These are phyloP conservation scores for Apiospora kogelbergensis DNA, from an alignment of 2,329 filamentous ascomycete genomes.

Conservation along the genomic window DNA sequence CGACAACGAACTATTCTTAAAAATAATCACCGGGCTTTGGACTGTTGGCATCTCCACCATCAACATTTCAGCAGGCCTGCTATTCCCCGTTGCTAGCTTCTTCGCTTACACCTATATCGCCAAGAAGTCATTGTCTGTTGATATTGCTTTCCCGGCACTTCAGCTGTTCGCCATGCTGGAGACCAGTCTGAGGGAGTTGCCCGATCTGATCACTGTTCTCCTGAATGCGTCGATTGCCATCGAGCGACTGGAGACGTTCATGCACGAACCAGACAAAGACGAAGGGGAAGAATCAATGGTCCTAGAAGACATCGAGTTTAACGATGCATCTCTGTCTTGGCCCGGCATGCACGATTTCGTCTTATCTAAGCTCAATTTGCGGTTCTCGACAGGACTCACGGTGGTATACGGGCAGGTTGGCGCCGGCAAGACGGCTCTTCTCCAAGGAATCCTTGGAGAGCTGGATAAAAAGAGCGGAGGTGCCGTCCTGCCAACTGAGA, in stretches of 20 bases:
- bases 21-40: conserved; percentile 64
- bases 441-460: conserved; percentile 60
- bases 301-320: conserved; percentile 50
- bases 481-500: conserved; percentile 46
- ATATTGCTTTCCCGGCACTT: conserved; percentile 84
- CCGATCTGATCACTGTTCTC: conserved; percentile 71
- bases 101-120: conserved; percentile 76
- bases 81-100: conserved; percentile 80
- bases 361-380: conserved; percentile 45
- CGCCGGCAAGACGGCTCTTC: conserved; percentile 60
- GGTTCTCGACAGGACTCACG: conserved; percentile 50
- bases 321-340: conserved; percentile 74
- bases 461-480: conserved; percentile 64
- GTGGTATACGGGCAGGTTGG: conserved; percentile 61
- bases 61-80: conserved; percentile 68
- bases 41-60: conserved; percentile 63
- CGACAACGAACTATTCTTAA: conserved; percentile 64
- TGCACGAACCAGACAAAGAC: conserved; percentile 79
- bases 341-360: conserved; percentile 62
- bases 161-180: conserved; percentile 79
- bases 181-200: conserved; percentile 70
- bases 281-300: conserved; percentile 40
- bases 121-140: conserved; percentile 67
- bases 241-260: conserved; percentile 79
- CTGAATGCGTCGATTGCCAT: conserved; percentile 84